phyloP scores from a whole-genome alignment of 768 basidiomycete genomes.

The Coprinellus aureogranulatus region DNA sequence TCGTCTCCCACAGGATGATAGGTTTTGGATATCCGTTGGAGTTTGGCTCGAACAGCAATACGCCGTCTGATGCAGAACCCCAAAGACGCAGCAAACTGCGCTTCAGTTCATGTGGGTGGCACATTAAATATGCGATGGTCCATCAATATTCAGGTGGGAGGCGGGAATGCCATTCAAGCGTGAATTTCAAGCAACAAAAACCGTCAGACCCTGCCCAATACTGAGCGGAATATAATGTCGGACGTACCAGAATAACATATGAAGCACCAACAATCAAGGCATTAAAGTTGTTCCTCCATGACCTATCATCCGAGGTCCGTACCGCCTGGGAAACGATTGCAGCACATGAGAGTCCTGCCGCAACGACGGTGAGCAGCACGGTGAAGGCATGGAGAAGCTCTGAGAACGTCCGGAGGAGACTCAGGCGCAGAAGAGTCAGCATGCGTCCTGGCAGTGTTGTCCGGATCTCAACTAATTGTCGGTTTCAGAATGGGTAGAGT shows the following conservation, averaged over 20 bases:
- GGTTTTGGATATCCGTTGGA: conserved; percentile 67
- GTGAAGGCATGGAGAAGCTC: conserved; percentile 53
- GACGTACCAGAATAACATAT: conserved; percentile 64
- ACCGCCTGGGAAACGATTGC: conserved; percentile 72
- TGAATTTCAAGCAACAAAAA: too few species aligned
- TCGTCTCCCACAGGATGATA: conserved; percentile 54
- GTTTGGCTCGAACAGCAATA: conserved; percentile 59
- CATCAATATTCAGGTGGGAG: too few species aligned
- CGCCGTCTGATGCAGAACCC: conserved; percentile 67
- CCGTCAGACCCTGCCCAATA: background rate
- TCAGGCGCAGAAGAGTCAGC: background rate
- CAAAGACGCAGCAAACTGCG: conserved; percentile 55
- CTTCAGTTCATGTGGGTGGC: background rate
- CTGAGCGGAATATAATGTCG: background rate
- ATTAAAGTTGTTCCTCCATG: conserved; percentile 65
- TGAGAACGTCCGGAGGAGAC: conserved; percentile 43
- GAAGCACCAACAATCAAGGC: conserved; percentile 67
- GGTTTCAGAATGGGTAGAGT: too few species aligned
- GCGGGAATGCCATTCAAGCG: too few species aligned
- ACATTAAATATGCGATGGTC: too few species aligned
- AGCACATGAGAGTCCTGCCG: conserved; percentile 60
- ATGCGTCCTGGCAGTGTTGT: background rate
- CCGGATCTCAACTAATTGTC: too few species aligned
- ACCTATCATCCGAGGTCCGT: conserved; percentile 52
- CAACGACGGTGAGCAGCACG: conserved; percentile 47